Conservation (phyloP, 352 stramenopile species). For the Pythium dissotocum region DNA sequence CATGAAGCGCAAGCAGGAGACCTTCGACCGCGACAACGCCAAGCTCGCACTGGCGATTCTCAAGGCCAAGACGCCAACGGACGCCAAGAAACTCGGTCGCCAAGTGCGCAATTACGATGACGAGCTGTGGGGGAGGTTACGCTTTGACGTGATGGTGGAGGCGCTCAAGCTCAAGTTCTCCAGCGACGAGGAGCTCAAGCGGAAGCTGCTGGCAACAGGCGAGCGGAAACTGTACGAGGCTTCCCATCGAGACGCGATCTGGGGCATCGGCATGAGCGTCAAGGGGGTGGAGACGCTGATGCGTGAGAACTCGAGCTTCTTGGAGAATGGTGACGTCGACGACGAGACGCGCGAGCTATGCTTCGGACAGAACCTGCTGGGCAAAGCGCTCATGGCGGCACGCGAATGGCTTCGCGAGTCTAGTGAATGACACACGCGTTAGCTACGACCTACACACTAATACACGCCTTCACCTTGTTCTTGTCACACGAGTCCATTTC, state of each 20-base stretch:
- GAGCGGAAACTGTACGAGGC: constrained; percentile 60
- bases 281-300: constrained; percentile 40
- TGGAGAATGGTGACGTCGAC: constrained; percentile 38
- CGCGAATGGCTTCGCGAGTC: constrained; percentile 42
- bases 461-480: neutral
- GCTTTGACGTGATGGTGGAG: constrained; percentile 52
- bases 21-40: constrained; percentile 51
- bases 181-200: constrained; percentile 31
- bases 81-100: constrained; percentile 53
- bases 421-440: neutral
- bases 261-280: constrained; percentile 62
- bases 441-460: neutral
- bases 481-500: neutral
- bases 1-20: constrained; percentile 74
- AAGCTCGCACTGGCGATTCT: constrained; percentile 45
- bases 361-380: constrained; percentile 59
- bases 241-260: constrained; percentile 47
- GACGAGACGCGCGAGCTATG: constrained; percentile 31
- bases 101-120: constrained; percentile 62
- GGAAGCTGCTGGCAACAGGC: constrained; percentile 43
- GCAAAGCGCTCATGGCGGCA: constrained; percentile 54
- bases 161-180: constrained; percentile 70
- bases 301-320: constrained; percentile 36
- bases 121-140: constrained; percentile 37
- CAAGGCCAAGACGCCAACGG: constrained; percentile 42